Evolutionary conservation across 331 rosid genomes (phyloP).

Genomic region (Ulmus americana): DNA sequence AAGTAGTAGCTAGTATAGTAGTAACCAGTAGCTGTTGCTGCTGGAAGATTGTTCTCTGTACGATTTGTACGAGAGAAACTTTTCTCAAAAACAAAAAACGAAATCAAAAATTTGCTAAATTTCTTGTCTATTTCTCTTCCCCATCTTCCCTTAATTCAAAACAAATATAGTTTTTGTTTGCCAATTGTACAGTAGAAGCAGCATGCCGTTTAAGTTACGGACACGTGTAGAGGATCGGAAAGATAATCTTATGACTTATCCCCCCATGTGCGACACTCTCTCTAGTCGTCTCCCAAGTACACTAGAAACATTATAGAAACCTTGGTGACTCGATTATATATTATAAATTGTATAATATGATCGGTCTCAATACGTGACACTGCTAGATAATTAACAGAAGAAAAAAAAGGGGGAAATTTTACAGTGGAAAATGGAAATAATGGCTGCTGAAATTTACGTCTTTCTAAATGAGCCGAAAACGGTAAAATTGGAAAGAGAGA

Average conservation of each 20-base stretch:
- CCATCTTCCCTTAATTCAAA: neutral
- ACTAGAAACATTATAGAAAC: neutral
- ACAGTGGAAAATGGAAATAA: neutral
- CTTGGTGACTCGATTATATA: no score
- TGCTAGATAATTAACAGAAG: neutral
- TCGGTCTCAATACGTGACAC: no score
- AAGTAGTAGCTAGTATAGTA: constrained; percentile 7
- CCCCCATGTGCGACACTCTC: constrained; percentile 35
- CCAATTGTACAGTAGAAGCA: neutral
- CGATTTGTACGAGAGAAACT: constrained; percentile 20
- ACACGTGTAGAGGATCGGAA: constrained; percentile 41
- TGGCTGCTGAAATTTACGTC: neutral
- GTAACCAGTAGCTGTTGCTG: constrained; percentile 12
- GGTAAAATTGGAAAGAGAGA: neutral
- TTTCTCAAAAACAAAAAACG: neutral
- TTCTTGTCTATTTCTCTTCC: constrained; percentile 34
- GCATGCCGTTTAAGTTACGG: constrained; percentile 36
- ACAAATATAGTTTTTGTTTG: constrained; percentile 12
- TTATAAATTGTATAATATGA: no score
- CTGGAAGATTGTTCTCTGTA: constrained; percentile 35
- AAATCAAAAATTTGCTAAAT: constrained; percentile 17
- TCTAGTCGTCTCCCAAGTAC: neutral
- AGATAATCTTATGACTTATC: constrained; percentile 36
- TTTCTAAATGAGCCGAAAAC: neutral
- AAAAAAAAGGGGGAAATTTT: neutral